Percentiles rank a stretch among this genome's conserved stretches.
These are phyloP conservation scores for Xerocomus spinulosus DNA, from an alignment of 768 basidiomycete species.

Conservation along the genomic window DNA sequence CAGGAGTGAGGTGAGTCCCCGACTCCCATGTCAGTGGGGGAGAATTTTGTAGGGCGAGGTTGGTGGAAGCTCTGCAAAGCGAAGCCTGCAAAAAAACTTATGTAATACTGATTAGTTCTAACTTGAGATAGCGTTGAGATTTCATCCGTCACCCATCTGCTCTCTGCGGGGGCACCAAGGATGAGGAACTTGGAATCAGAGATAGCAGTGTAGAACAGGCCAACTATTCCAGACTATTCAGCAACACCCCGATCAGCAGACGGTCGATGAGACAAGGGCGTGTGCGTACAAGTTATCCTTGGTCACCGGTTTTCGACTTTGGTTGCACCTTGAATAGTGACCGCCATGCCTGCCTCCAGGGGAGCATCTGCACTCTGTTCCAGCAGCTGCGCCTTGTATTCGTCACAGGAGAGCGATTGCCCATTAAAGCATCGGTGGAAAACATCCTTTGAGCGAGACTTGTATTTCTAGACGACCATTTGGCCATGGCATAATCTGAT, in stretches of 20 bases:
- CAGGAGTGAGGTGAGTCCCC: no score
- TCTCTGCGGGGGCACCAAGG: slow-evolving; percentile 31
- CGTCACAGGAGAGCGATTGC: slow-evolving; percentile 34
- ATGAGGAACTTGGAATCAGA: slow-evolving; percentile 33
- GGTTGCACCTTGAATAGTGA: slow-evolving; percentile 25
- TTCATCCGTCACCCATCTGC: slow-evolving; percentile 2
- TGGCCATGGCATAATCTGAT: no score
- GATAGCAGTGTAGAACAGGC: slow-evolving; percentile 36
- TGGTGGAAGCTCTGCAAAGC: no score
- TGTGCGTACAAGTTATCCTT: slow-evolving; percentile 25
- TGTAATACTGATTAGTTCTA: no score
- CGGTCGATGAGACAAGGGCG: not conserved
- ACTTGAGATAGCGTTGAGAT: slow-evolving; percentile 12
- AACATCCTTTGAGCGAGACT: slow-evolving; percentile 41
- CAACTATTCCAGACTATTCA: slow-evolving; percentile 30
- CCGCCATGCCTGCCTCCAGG: slow-evolving; percentile 12
- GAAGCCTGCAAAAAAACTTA: no score
- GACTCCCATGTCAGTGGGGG: no score
- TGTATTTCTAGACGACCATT: no score
- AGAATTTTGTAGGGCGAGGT: no score
- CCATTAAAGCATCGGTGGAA: slow-evolving; percentile 35
- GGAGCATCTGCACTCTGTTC: slow-evolving; percentile 19
- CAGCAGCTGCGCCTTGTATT: slow-evolving; percentile 38
- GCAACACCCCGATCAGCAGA: no score
- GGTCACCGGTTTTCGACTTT: slow-evolving; percentile 23